These are phyloP conservation scores for Saturnispora bothae DNA, from an alignment of 805 yeast species.

Conservation along the genomic window DNA sequence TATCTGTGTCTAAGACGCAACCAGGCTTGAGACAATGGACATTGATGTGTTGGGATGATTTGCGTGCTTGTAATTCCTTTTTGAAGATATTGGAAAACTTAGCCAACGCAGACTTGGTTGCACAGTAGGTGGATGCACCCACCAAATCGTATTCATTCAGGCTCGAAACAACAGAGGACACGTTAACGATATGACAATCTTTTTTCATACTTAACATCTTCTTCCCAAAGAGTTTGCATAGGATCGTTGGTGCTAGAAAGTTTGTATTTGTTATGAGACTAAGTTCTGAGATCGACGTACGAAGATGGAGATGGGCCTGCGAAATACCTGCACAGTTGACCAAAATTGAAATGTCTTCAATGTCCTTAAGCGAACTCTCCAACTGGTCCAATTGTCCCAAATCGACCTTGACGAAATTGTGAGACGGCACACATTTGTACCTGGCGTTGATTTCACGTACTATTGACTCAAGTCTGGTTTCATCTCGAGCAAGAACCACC, in stretches of 20 bases:
- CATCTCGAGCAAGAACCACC: slow-evolving; percentile 41
- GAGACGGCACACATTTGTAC: slow-evolving; percentile 14
- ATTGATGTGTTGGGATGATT: slow-evolving; percentile 37
- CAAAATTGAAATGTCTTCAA: slow-evolving; percentile 34
- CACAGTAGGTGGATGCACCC: slow-evolving; percentile 60
- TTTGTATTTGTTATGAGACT: slow-evolving; percentile 41
- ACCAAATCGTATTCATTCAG: slow-evolving; percentile 1
- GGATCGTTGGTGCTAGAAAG: slow-evolving; percentile 47
- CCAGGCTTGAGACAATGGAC: slow-evolving; percentile 67
- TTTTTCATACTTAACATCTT: slow-evolving; percentile 35
- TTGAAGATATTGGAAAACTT: slow-evolving; percentile 55
- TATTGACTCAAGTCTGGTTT: slow-evolving; percentile 25
- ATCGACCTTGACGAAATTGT: slow-evolving; percentile 28
- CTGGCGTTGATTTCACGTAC: slow-evolving; percentile 13
- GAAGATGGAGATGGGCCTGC: slow-evolving; percentile 40
- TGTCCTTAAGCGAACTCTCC: slow-evolving; percentile 13
- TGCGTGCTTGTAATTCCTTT: slow-evolving; percentile 32
- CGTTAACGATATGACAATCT: slow-evolving; percentile 40
- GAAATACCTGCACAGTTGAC: slow-evolving; percentile 63
- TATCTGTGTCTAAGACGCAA: slow-evolving; percentile 52
- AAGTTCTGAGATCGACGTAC: slow-evolving; percentile 34
- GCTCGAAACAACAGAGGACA: slow-evolving; percentile 57
- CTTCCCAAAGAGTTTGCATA: slow-evolving; percentile 42
- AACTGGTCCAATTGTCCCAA: slow-evolving; percentile 14
- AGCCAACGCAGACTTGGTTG: slow-evolving; percentile 59